Evolutionary conservation across 305 asterid species (phyloP).

Genomic region (Ruellia speciosa): DNA sequence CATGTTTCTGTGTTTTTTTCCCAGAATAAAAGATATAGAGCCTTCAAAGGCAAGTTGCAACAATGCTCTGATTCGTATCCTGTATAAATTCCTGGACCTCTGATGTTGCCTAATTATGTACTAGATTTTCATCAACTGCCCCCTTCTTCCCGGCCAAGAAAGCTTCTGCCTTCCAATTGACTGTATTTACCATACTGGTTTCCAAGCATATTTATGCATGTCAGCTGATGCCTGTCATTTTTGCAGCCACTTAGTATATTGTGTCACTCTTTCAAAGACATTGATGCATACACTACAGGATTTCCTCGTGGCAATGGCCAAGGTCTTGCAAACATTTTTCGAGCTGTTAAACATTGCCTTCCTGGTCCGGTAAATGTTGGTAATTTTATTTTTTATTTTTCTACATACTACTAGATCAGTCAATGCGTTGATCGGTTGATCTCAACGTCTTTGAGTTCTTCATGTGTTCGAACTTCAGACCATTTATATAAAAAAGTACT

Average conservation of each 20-base stretch:
- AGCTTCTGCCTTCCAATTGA: constrained; percentile 9
- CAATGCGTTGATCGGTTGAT: background rate
- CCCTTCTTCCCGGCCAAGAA: background rate
- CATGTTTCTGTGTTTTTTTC: constrained; percentile 22
- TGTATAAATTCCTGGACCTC: constrained; percentile 5
- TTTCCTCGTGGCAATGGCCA: constrained; percentile 70
- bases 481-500: too few species aligned
- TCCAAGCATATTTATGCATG: background rate
- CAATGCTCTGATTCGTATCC: constrained; percentile 8
- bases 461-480: background rate
- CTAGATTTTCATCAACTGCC: constrained; percentile 6
- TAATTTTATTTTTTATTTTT: constrained; percentile 11
- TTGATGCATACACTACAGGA: constrained; percentile 84
- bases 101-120: constrained; percentile 9
- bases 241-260: constrained; percentile 85
- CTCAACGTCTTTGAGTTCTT: background rate
- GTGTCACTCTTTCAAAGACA: constrained; percentile 76
- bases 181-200: constrained; percentile 11
- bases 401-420: constrained; percentile 2
- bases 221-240: constrained; percentile 19
- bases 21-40: constrained; percentile 73
- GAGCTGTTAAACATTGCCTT: constrained; percentile 75
- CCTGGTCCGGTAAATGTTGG: constrained; percentile 77
- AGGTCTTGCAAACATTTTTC: constrained; percentile 58
- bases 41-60: constrained; percentile 64